Evolutionary conservation across 1,284 basidiomycete genomes (phyloP), one percentile per base, ranked within the genome.

Genomic region (Tilletia indica): DNA sequence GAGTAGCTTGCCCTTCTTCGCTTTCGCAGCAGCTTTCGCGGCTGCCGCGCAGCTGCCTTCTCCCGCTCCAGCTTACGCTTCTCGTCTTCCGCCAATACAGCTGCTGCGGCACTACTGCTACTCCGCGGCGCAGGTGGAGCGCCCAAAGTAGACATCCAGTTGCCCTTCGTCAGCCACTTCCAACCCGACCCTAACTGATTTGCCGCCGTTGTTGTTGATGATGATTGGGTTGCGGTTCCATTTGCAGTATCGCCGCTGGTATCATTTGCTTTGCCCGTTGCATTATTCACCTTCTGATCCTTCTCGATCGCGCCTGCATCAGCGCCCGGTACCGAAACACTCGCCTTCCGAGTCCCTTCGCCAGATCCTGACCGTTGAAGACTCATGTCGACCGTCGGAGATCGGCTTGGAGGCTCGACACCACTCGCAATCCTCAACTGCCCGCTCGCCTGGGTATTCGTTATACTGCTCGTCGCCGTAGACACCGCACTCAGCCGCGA

Each of bases 31-130:
- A 1, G 36, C 48, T 21, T 71, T 67, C 11, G 38, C 67, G n/a
- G 36, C 38, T 48, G 56, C 69, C 47, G 61, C 64, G 69, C 49
- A 54, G 48, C 67, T 34, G 63, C 54, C 49, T 49, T 54, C 48
- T 42, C 47, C 68, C 38, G 16, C 68, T 25, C 45, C n/a, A 14
- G 34, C 34, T 64, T 64, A 8, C 61, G 61, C 61, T 38, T 66
- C 36, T 64, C 64, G 21, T 67, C 71, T 19, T 39, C 64, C 12
- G 64, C 69, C 0, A 54, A 31, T 38, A 48, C 42, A 14, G 67
- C 67, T 1, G 69, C 42, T 9, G 54, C 51, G 36, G 68, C 66
- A 21, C n/a, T 54, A 38, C 61, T 64, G 61, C 61, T 64, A 34
- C 36, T 64, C 61, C 61, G 31, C 34, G 61, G 61, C 31, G 61